Evolutionary conservation across 1,284 basidiomycete genomes (phyloP).

Genomic region (Cryptococcus wingfieldii): DNA sequence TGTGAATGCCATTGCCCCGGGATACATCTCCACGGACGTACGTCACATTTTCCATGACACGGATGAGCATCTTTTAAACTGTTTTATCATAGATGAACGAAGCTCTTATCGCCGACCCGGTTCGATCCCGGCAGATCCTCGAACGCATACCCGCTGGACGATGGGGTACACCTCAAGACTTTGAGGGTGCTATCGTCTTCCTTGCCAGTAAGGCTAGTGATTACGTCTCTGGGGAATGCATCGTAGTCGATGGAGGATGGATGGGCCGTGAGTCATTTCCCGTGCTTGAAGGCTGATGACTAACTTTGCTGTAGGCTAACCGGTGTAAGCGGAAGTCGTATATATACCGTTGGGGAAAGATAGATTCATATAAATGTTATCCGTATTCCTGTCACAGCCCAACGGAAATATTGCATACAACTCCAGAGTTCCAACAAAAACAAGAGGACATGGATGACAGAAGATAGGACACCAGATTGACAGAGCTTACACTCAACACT

Average conservation of each 20-base stretch:
- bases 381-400: too few relatives aligned
- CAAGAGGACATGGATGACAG: too few relatives aligned
- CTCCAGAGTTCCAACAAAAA: too few relatives aligned
- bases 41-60: conserved; percentile 34
- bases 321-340: neutral
- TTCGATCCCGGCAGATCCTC: conserved; percentile 71
- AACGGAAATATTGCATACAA: too few relatives aligned
- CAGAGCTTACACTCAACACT: too few relatives aligned
- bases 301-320: too few relatives aligned
- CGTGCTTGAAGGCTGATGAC: too few relatives aligned
- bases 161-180: conserved; percentile 84
- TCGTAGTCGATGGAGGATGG: conserved; percentile 50
- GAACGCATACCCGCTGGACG: conserved; percentile 87
- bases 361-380: too few relatives aligned
- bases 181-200: conserved; percentile 86
- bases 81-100: conserved; percentile 41
- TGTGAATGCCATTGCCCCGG: conserved; percentile 83
- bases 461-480: too few relatives aligned
- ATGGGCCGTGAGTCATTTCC: conserved; percentile 30
- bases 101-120: conserved; percentile 47
- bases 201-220: conserved; percentile 79
- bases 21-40: conserved; percentile 90
- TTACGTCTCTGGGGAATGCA: conserved; percentile 80
- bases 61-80: neutral
- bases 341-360: neutral